Conservation (phyloP, 768 basidiomycete genomes). For the Podaxis mareebaensis region DNA sequence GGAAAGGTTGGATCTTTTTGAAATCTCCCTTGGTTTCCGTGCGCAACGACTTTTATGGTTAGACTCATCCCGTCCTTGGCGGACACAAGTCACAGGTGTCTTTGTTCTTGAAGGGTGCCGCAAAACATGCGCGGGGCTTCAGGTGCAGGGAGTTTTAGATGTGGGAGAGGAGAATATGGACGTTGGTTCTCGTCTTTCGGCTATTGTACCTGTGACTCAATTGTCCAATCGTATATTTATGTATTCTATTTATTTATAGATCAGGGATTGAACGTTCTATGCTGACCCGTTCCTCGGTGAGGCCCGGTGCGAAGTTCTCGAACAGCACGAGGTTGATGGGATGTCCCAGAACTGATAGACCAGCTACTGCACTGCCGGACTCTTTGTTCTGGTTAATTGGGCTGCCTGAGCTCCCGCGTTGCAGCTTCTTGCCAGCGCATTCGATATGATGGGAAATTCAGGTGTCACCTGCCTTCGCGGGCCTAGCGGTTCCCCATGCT, state of each 20-base stretch:
- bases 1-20: neutral
- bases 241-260: slow-evolving; percentile 13
- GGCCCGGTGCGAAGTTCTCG: neutral
- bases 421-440: neutral
- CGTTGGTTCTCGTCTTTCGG: neutral
- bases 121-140: neutral
- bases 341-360: neutral
- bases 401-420: no score
- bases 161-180: slow-evolving; percentile 2
- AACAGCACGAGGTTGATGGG: neutral
- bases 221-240: neutral
- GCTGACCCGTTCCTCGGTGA: neutral
- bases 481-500: no score
- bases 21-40: neutral
- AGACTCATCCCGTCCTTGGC: slow-evolving; percentile 1
- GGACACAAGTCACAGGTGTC: neutral
- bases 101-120: neutral
- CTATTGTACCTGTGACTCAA: slow-evolving; percentile 6
- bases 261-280: neutral
- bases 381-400: neutral
- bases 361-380: neutral
- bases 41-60: neutral
- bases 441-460: neutral
- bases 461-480: neutral
- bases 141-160: slow-evolving; percentile 10